Evolutionary conservation across 2,329 filamentous ascomycete genomes (phyloP), one percentile per base, ranked within the genome.

Genomic region (Hypoxylon sp.): DNA sequence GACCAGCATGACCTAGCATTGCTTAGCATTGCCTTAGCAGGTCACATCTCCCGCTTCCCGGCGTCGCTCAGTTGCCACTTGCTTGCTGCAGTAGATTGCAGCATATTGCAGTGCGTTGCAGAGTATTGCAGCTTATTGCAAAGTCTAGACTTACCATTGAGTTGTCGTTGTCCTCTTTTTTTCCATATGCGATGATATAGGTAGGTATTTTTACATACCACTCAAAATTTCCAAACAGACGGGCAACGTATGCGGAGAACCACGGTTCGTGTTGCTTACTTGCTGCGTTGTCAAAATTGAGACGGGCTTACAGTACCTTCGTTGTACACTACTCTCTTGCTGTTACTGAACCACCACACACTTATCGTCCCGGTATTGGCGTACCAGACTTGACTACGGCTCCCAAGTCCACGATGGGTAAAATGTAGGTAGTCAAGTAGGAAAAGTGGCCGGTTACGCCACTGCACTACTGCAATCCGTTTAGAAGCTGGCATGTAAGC

Each of bases 401-500:
- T 52, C 56, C 49, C 61, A 56, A 53, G 59, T 28, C 60, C 53
- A 68, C 65, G 65, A 70, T 70, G 51, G 60, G 63, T 61, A 59
- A 68, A 49, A 56, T 48, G 60, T 60, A 69, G 60, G 63, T 65
- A 71, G 60, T 62, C 64, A 69, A 68, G 63, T 66, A 69, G 68
- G 65, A 58, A 63, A 68, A 28, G 36, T 63, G 63, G 57, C 65
- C 60, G 68, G 63, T 67, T 72, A 68, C 68, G 73, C 73, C 73
- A 75, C 65, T 72, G 63, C 65, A 62, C 67, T 65, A 72, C 63
- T 73, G 70, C 71, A 70, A 72, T 65, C 65, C 67, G 67, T 68
- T 57, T 68, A 17, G 38, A 67, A 65, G 53, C 61, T 68, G 57
- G 60, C 60, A 69, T 70, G 62, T 72, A 63, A 63, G 58, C 65